Evolutionary conservation across 202 grass and related monocot species (phyloP).

Genomic region (Saccharum hybrid): DNA sequence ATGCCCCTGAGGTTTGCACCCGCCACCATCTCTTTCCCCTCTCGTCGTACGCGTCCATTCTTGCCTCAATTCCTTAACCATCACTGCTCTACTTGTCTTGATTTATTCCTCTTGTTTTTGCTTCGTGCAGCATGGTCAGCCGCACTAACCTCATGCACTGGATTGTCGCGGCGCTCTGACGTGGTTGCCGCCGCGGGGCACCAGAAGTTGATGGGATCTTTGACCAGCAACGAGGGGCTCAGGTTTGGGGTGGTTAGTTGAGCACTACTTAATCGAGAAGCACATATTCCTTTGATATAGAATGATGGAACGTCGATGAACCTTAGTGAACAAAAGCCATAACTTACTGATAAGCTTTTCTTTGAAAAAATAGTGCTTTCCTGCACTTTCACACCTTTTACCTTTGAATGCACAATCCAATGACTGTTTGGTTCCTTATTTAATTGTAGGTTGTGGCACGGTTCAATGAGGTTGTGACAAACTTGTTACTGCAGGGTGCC

Average conservation of each 20-base stretch:
- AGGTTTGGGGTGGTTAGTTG: conserved; percentile 76
- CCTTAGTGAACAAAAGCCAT: not conserved
- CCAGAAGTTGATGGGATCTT: conserved; percentile 73
- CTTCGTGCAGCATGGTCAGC: conserved; percentile 26
- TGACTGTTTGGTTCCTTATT: conserved; percentile 4
- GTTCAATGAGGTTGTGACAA: conserved; percentile 94
- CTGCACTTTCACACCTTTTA: not conserved
- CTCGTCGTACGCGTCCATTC: conserved; percentile 22
- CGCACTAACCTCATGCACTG: conserved; percentile 41
- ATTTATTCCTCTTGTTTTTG: not conserved
- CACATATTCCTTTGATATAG: not conserved
- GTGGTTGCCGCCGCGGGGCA: conserved; percentile 41
- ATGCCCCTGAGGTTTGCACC: conserved; percentile 16
- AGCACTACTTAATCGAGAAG: not conserved
- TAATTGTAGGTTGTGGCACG: conserved; percentile 81
- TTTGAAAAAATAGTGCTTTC: not conserved
- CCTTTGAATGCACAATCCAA: not conserved
- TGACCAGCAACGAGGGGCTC: conserved; percentile 68
- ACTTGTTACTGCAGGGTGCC: conserved; percentile 83
- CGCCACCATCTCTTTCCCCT: conserved; percentile 34
- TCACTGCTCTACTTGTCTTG: not conserved
- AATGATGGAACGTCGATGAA: too few species aligned
- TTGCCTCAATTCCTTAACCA: not conserved
- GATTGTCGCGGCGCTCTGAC: conserved; percentile 38
- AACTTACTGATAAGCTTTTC: not conserved